Base-by-base conservation (phyloP, 108 stramenopile genomes). In the Skeletonema costatum region DNA sequence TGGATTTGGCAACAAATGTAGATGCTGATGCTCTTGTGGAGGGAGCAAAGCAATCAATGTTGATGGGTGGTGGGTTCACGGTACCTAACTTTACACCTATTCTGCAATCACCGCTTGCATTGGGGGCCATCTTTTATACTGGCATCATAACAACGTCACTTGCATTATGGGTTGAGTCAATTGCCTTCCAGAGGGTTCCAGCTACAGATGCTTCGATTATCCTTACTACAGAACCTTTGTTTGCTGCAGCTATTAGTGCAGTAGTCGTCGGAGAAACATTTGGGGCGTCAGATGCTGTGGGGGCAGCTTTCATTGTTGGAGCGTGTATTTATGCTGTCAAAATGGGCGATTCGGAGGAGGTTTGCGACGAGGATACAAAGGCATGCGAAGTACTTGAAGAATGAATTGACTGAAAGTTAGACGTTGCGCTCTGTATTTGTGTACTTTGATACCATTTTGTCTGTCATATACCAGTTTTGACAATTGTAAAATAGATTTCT, bases 121-220 rank as follows among this genome's bases (percentile, higher is more conserved):
- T 89, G 56, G 85, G 66, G 0, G 92, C 88, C 21, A 83, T 90
- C 10, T 70, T 83, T 17, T 92, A 89, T 75, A 90, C 89, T 10
- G 89, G 92, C 12, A 66, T 92, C 39, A 44, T 92, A 6, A 90
- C 89, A 32, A 92, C 92, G 5, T 88, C 92, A 1, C 46, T 87
- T 32, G 86, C 88, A 32, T 48, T 92, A 39, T 92, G 92, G 92
- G 73, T 92, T 5, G 86, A 89, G 64, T 86, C 88, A 16, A 76
- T 87, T 64, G 89, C 89, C 25, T 92, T 92, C 70, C 79, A 77
- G 29, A 73, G 84, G 21, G 89, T 92, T 11, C 88, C 89, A 3
- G 89, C 89, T 14, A 90, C 87, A 36, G 92, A 92, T 70, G 89
- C 89, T 1, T 86, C 86, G 12, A 65, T 92, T 50, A 92, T 92